Evolutionary conservation across 202 grass and related monocot species (phyloP).

Genomic region (Carex arenaria): DNA sequence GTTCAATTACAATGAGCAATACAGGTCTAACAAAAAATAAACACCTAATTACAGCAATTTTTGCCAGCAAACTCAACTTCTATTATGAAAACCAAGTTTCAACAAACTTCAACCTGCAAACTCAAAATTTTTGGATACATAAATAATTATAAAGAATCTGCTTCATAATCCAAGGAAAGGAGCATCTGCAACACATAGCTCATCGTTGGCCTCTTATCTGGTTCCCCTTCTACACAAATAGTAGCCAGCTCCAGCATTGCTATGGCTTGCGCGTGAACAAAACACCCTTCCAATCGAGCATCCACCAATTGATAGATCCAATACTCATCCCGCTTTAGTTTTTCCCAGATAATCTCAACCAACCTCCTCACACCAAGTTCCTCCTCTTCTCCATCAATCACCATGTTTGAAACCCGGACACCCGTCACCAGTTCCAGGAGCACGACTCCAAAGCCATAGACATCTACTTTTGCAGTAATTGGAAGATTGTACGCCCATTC

Average conservation of each 20-base stretch:
- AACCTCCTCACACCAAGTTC: constrained; percentile 15
- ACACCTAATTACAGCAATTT: not conserved
- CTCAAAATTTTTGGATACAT: not conserved
- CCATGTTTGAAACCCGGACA: constrained; percentile 28
- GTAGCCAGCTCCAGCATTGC: constrained; percentile 27
- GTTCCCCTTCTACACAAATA: constrained; percentile 45
- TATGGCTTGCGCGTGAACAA: constrained; percentile 16
- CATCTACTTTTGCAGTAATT: constrained; percentile 57
- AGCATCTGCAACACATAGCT: constrained; percentile 32
- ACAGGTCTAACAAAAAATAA: not conserved
- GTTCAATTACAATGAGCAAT: not conserved
- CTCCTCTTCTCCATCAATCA: constrained; percentile 14
- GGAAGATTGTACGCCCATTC: constrained; percentile 54
- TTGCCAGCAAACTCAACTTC: not conserved
- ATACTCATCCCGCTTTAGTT: not conserved
- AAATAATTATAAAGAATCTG: not conserved
- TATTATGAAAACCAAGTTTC: not conserved
- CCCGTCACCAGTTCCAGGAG: constrained; percentile 54
- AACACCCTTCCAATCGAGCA: constrained; percentile 18
- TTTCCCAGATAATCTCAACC: constrained; percentile 5
- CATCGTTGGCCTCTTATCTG: constrained; percentile 39
- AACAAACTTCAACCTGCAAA: not conserved
- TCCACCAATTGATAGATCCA: constrained; percentile 24
- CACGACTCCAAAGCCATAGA: constrained; percentile 57
- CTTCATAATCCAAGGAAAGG: constrained; percentile 32